A percentile compares a stretch with the other conserved stretches of the same genome.
Evolutionary conservation across 2,329 filamentous ascomycete genomes (phyloP).

Genomic region (Aphanocladium album): DNA sequence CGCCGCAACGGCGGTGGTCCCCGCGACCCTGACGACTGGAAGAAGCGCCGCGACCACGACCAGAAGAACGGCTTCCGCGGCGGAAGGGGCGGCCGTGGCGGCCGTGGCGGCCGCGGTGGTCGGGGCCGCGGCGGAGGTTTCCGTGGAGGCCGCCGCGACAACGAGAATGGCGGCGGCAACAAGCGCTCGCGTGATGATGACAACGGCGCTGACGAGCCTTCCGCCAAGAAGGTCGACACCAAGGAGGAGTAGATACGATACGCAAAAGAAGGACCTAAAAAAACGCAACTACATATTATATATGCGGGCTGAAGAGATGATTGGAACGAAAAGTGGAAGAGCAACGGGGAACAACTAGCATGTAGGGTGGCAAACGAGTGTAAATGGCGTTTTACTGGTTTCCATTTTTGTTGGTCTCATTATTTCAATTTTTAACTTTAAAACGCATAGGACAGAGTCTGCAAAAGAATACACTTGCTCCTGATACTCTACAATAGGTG

Average conservation of each 20-base stretch:
- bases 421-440: not conserved
- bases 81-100: slow-evolving; percentile 39
- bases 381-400: slow-evolving; percentile 10
- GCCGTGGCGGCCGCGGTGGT: slow-evolving; percentile 37
- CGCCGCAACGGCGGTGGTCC: slow-evolving; percentile 35
- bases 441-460: not conserved
- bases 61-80: slow-evolving; percentile 55
- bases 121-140: slow-evolving; percentile 37
- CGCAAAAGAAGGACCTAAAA: not conserved
- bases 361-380: slow-evolving; percentile 6
- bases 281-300: not conserved
- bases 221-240: slow-evolving; percentile 58
- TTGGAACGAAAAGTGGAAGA: not conserved
- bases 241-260: slow-evolving; percentile 32
- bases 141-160: slow-evolving; percentile 30
- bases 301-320: not conserved
- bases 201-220: slow-evolving; percentile 35
- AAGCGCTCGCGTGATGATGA: slow-evolving; percentile 55
- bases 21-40: slow-evolving; percentile 55
- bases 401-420: slow-evolving; percentile 4
- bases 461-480: not conserved
- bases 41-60: slow-evolving; percentile 57
- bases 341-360: not conserved
- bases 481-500: not conserved
- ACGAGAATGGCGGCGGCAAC: slow-evolving; percentile 23